Base-by-base conservation (phyloP, 495 filamentous ascomycete species). In the Wilcoxina mikolae region DNA sequence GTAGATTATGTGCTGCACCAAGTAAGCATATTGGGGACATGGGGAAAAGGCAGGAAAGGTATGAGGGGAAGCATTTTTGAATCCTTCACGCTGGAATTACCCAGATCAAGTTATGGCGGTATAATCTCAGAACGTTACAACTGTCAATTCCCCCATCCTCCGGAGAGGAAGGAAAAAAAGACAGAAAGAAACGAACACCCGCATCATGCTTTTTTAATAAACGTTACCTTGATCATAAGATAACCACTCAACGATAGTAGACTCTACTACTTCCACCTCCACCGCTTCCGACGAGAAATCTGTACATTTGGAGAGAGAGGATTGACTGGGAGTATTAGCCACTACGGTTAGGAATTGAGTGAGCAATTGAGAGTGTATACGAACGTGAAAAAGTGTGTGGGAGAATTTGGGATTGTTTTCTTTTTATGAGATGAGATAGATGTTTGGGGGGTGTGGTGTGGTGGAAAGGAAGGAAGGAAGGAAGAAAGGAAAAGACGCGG, bases 41-140 rank as follows among this genome's bases (percentile, higher is more conserved):
- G 25, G 23, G 46, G 46, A 25, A 15, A 49, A 49, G 1, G 20
- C 24, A 28, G 20, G 39, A 20, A 43, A 20, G 39, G 39, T 9
- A 20, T 9, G 20, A 20, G 39, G 39, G 39, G 39, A 49, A 49
- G 46, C 46, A 49, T 49, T 27, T 9, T 12, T 39, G 35, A 39
- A 39, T 49, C 27, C 76, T 80, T 82, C 83, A 79, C 80, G 80
- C 80, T 81, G 78, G 80, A 76, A 84, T 84, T 83, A 80, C 82
- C 80, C 79, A 81, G 80, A 82, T 84, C 80, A 84, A 82, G 80
- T 84, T 82, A 68, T 71, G 71, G 77, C 76, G 77, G 76, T 79
- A 74, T 79, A 76, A 73, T 79, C 76, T 79, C 76, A 79, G 76
- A 76, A 74, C 74, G 65, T 68, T 31, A 44, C 58, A 66, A 28